Base-by-base conservation (phyloP, 2,329 filamentous ascomycete genomes). In the Xylaria arbuscula region DNA sequence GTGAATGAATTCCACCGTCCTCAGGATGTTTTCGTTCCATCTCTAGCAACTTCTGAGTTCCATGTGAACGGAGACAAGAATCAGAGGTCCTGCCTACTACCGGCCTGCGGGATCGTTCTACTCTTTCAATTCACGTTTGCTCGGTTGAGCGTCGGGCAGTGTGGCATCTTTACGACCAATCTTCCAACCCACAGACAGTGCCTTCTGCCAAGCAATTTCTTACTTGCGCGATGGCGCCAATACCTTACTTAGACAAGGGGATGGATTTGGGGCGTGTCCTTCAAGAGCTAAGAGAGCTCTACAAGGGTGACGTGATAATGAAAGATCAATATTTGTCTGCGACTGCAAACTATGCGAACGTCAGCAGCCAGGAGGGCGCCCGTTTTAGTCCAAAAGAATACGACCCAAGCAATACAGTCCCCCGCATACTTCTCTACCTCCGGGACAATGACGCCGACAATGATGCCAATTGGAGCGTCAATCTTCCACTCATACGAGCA, bases 361-460 rank as follows among this genome's bases (percentile, higher is more conserved):
- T 8, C 28, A 13, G 22, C 24, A 8, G 22, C 19, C 50, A 51
- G 32, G 15, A 15, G 42, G 59, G 40, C n/a, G 48, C 68, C 5
- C 2, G 63, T 19, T 62, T 70, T 51, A 68, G 67, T 38, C 64
- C 73, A 36, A 60, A 67, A 2, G 81, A 81, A 64, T 78, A 77
- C 42, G 78, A 79, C 42, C 81, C 80, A 70, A 76, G 73, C 40
- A 74, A 80, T 55, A 73, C 73, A 22, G 72, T 80, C 1, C 81
- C 81, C 1, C 72, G 69, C 38, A 74, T 83, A 38, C 67, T 78
- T 51, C 83, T 82, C 70, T 88, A 86, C 68, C 81, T 89, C 24
- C 74, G 80, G 3, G 84, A 86, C 36, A 81, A 85, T 68, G 84
- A 88, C 70, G 72, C 76, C 6, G 80, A 83, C 64, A 80, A 82